Evolutionary conservation across 495 filamentous ascomycete genomes (phyloP), one percentile per base, ranked within the genome.

Genomic region (Thermochaetoides thermophila): DNA sequence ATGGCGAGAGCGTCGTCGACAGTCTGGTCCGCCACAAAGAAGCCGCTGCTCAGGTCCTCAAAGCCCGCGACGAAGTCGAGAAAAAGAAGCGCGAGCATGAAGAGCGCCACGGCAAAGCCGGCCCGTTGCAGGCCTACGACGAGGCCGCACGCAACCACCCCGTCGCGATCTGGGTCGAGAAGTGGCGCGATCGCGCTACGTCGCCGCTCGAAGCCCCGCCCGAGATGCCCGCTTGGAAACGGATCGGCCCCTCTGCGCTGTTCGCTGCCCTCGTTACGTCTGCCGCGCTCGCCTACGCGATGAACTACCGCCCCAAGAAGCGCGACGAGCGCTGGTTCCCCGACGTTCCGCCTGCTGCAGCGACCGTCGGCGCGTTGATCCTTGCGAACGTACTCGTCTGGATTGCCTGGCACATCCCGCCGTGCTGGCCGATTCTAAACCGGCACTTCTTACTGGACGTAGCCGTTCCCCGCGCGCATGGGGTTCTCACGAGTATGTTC

Each of bases 401-500:
- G 35, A 22, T 66, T 6, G 38, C 65, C 11, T 93, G 84, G 83
- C 70, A 66, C 43, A 29, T 71, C 3, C 82, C 84, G 4, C 67
- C 74, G 0, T 36, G 74, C 9, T 93, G 81, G 78, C 53, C 57
- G n/a, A 26, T 79, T 8, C 53, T 95, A 22, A 93, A 91, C 49
- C 71, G 62, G 23, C 83, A 84, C 52, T 82, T 94, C 48, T 65
- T 89, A 25, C 56, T 75, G 7, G 59, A 79, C 11, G 70, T 81
- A 3, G 76, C 71, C 5, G 75, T 76, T 25, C 84, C 86, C 2
- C 59, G 63, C 24, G 63, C 77, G 5, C 31, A 74, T 7, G 66
- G 68, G 32, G 50, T 91, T 31, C 36, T 96, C 8, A 78, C 78
- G 10, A 76, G 69, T 44, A 56, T 69, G 23, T 91, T 94, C 57